A percentile compares a stretch with the other conserved stretches of the same genome.
These are phyloP conservation scores for Viridothelium virens DNA, from an alignment of 495 filamentous ascomycete species.

Conservation along the genomic window DNA sequence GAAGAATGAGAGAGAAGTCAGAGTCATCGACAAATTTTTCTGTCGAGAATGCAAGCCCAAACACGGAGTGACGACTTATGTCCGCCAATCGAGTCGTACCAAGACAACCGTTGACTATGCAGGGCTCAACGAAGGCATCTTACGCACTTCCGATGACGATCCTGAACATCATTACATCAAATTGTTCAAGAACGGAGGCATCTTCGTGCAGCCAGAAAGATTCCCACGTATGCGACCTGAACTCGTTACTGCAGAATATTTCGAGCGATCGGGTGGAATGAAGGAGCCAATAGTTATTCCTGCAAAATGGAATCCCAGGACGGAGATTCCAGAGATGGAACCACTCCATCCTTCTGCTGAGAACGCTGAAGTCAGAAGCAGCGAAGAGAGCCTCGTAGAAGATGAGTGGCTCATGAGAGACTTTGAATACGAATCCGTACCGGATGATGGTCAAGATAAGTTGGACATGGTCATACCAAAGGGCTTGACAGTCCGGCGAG, in stretches of 20 bases:
- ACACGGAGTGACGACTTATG: slow-evolving; percentile 50
- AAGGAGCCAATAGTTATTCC: slow-evolving; percentile 65
- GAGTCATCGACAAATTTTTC: slow-evolving; percentile 66
- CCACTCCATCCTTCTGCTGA: not conserved
- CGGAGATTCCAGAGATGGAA: slow-evolving; percentile 1
- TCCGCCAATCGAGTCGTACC: slow-evolving; percentile 49
- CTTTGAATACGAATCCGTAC: slow-evolving; percentile 41
- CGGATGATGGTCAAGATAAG: slow-evolving; percentile 57
- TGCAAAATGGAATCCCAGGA: slow-evolving; percentile 54
- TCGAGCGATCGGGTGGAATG: slow-evolving; percentile 61
- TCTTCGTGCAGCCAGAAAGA: slow-evolving; percentile 53
- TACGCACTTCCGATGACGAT: slow-evolving; percentile 61
- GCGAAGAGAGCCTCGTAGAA: not conserved
- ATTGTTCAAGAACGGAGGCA: slow-evolving; percentile 60
- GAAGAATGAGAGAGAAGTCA: slow-evolving; percentile 59
- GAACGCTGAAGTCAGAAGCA: not conserved
- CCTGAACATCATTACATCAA: slow-evolving; percentile 67
- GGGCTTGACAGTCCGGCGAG: slow-evolving; percentile 56
- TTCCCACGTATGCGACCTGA: slow-evolving; percentile 65
- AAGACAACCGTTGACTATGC: slow-evolving; percentile 70
- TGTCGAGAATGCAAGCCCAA: slow-evolving; percentile 52
- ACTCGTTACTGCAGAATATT: slow-evolving; percentile 56
- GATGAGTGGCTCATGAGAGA: slow-evolving; percentile 20
- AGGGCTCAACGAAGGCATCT: slow-evolving; percentile 62
- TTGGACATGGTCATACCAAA: slow-evolving; percentile 69